Base-by-base conservation (phyloP, 1,284 basidiomycete species). In the Ceratobasidium sp. region DNA sequence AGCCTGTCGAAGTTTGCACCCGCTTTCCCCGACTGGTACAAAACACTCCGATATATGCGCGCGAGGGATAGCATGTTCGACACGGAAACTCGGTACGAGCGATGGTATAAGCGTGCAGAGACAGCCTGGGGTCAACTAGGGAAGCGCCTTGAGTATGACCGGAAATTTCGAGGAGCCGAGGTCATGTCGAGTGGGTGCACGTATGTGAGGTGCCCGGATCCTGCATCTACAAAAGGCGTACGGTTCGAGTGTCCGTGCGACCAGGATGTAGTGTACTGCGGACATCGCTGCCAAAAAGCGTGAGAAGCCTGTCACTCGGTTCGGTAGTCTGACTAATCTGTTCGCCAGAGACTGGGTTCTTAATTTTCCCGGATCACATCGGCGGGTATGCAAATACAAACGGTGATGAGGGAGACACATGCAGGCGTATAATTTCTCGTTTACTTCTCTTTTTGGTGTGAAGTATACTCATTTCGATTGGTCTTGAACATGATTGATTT, bases 1-100 rank as follows among this genome's bases (percentile, higher is more conserved):
- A 33, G 33, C 33, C 2, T 33, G 1, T 33, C 33, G 33, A 33
- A 1, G 33, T 33, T 33, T 33, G 7, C 44, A 51, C 53, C 28
- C 33, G 13, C 44, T 23, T 69, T 69, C 39, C 10, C 33, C 9
- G 67, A 69, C 7, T 69, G 67, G 67, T 69, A 51, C 67, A 69
- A 69, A 23, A 44, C 49, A 18, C 67, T 69, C 5, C n/a, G 7
- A 6, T 51, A 51, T 53, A 15, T 69, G 13, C 67, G 49, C 12
- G n/a, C 44, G 9, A n/a, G 39, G 18, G 67, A 69, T 51, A 28
- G 67, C n/a, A 39, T 69, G n/a, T 23, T 53, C 18, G 46, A 53
- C n/a, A 69, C 67, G 1, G 46, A 26, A 12, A 26, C 49, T 6
- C 42, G 49, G 33, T 9, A 20, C 20, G 53, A 7, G 7, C 15